Conservation (phyloP, 2,329 filamentous ascomycete genomes). For the Pseudomassariella vexata region DNA sequence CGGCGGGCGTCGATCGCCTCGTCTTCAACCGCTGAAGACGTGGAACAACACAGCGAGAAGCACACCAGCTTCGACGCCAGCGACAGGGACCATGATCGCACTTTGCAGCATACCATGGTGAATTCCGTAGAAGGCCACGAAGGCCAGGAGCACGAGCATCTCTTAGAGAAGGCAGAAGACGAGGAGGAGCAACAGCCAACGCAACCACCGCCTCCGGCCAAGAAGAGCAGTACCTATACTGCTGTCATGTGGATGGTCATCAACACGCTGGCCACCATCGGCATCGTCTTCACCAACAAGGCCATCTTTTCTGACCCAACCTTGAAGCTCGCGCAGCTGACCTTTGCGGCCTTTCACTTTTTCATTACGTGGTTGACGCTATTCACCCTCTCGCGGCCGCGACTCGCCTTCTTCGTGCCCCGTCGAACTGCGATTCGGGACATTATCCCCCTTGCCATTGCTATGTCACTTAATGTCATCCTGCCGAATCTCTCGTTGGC, state of each 20-base stretch:
- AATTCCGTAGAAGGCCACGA: slow-evolving; percentile 34
- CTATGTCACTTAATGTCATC: slow-evolving; percentile 66
- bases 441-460: slow-evolving; percentile 58
- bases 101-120: slow-evolving; percentile 23
- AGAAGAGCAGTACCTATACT: slow-evolving; percentile 25
- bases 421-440: slow-evolving; percentile 48
- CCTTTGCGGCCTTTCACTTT: slow-evolving; percentile 66
- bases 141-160: slow-evolving; percentile 34
- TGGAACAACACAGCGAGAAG: slow-evolving; percentile 28
- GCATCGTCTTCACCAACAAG: slow-evolving; percentile 67
- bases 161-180: slow-evolving; percentile 25
- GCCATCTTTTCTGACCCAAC: slow-evolving; percentile 60
- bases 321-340: slow-evolving; percentile 56
- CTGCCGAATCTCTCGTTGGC: slow-evolving; percentile 63
- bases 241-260: slow-evolving; percentile 51
- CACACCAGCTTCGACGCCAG: slow-evolving; percentile 22
- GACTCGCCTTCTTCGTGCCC: slow-evolving; percentile 52
- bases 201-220: slow-evolving; percentile 23
- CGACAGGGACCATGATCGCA: slow-evolving; percentile 24
- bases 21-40: slow-evolving; percentile 24
- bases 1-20: slow-evolving; percentile 23
- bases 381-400: slow-evolving; percentile 53
- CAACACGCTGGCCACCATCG: slow-evolving; percentile 58
- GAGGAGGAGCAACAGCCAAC: slow-evolving; percentile 23
- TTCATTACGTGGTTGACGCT: slow-evolving; percentile 59